These are phyloP conservation scores for Xylaria acuta DNA, from an alignment of 495 filamentous ascomycete species.

Conservation along the genomic window DNA sequence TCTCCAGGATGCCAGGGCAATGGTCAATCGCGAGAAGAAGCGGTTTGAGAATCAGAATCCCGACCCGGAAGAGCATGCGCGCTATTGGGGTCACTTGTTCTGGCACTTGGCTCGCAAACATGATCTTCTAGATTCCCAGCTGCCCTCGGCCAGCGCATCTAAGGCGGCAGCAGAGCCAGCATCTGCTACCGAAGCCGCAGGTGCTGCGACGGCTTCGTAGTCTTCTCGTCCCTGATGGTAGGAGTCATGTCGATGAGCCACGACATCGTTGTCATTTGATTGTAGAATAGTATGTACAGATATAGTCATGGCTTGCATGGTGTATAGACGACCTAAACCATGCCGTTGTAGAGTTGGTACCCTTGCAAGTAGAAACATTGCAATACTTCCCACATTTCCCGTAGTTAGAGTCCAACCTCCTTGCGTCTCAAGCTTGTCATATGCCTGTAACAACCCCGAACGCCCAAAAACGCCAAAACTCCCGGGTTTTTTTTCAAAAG, in stretches of 20 bases:
- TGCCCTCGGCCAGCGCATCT: neutral
- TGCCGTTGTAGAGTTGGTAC: neutral
- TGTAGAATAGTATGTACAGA: slow-evolving; percentile 28
- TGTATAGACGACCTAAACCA: neutral
- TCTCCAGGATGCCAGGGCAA: slow-evolving; percentile 36
- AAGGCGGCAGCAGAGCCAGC: neutral
- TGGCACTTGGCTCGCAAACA: slow-evolving; percentile 47
- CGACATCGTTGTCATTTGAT: neutral
- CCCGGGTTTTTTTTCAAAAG: neutral
- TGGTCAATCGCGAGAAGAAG: slow-evolving; percentile 48
- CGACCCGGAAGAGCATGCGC: slow-evolving; percentile 29
- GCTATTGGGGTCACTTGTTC: slow-evolving; percentile 51
- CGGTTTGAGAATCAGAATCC: slow-evolving; percentile 34
- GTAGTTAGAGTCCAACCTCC: neutral
- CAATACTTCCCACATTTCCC: neutral
- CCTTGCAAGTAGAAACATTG: neutral
- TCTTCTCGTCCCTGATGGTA: neutral
- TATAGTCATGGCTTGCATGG: neutral
- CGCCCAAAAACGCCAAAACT: slow-evolving; percentile 20
- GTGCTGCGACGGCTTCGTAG: neutral
- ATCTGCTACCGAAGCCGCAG: neutral
- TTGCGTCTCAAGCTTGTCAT: neutral
- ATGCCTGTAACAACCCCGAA: neutral
- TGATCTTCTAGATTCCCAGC: slow-evolving; percentile 39
- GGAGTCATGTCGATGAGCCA: neutral